Percentiles rank a stretch among this genome's conserved stretches.
Evolutionary conservation across 2,329 filamentous ascomycete species (phyloP).

Genomic region (Fusarium sp.): DNA sequence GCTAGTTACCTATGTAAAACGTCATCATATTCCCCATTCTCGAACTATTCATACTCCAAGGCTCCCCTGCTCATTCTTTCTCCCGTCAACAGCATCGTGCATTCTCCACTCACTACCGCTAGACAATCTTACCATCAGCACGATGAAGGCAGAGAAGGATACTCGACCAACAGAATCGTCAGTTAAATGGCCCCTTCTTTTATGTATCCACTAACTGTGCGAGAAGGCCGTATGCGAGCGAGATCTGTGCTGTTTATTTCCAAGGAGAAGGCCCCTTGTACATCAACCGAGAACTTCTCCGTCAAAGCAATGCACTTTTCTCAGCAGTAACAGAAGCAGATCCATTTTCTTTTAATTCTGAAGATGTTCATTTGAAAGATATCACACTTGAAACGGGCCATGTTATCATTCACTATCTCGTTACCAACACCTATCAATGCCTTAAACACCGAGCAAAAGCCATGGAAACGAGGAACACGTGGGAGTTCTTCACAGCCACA

Average conservation of each 20-base stretch:
- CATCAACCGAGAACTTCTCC: neutral
- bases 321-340: rapidly evolving
- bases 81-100: neutral
- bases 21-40: neutral
- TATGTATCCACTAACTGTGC: neutral
- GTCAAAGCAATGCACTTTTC: neutral
- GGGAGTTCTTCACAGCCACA: constrained; percentile 5
- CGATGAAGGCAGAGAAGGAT: neutral
- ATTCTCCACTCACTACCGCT: neutral
- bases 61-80: neutral
- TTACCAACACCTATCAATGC: constrained; percentile 9
- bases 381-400: neutral
- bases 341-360: rapidly evolving
- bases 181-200: neutral
- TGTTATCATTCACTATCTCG: constrained; percentile 22
- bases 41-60: neutral
- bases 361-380: neutral
- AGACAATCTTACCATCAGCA: neutral
- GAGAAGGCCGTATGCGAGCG: constrained; percentile 9
- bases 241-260: constrained; percentile 6
- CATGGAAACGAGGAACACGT: neutral
- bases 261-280: neutral
- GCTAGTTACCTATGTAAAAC: neutral
- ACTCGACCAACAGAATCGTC: neutral
- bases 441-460: neutral